Evolutionary conservation across 2,329 filamentous ascomycete genomes (phyloP).

Genomic region (Botrytis paeoniae): DNA sequence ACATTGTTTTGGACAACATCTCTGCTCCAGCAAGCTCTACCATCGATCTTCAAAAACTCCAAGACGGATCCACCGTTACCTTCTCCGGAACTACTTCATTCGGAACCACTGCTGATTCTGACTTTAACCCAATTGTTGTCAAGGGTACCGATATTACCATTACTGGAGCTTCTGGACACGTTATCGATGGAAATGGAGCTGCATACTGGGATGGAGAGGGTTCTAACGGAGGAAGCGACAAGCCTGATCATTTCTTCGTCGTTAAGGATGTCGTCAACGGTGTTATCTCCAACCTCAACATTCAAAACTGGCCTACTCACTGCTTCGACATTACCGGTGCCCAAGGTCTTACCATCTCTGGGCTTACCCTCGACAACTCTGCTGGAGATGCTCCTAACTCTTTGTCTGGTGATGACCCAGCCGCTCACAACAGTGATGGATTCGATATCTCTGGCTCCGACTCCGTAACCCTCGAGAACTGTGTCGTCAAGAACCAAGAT

Average conservation of each 20-base stretch:
- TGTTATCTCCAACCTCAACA: constrained; percentile 48
- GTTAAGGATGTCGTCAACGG: constrained; percentile 50
- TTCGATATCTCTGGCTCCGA: constrained; percentile 49
- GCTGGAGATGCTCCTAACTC: constrained; percentile 45
- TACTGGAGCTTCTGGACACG: constrained; percentile 30
- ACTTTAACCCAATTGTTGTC: constrained; percentile 53
- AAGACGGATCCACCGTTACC: constrained; percentile 47
- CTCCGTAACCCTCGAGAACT: constrained; percentile 49
- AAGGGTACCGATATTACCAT: constrained; percentile 30
- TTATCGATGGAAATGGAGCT: constrained; percentile 50
- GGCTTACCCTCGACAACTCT: constrained; percentile 56
- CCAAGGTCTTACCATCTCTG: constrained; percentile 45
- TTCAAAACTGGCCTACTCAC: constrained; percentile 55
- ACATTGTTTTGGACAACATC: constrained; percentile 43
- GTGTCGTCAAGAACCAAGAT: constrained; percentile 55
- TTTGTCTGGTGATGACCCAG: constrained; percentile 5
- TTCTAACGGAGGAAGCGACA: constrained; percentile 55
- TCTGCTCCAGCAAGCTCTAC: constrained; percentile 41
- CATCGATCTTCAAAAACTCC: constrained; percentile 43
- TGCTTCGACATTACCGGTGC: constrained; percentile 47
- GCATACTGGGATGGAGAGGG: constrained; percentile 59
- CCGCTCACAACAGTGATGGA: constrained; percentile 53
- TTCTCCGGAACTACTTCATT: constrained; percentile 65
- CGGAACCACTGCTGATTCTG: constrained; percentile 61
- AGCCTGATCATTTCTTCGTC: constrained; percentile 62